Base-by-base conservation (phyloP, 202 grass and related monocot genomes). In the Digitaria exilis region DNA sequence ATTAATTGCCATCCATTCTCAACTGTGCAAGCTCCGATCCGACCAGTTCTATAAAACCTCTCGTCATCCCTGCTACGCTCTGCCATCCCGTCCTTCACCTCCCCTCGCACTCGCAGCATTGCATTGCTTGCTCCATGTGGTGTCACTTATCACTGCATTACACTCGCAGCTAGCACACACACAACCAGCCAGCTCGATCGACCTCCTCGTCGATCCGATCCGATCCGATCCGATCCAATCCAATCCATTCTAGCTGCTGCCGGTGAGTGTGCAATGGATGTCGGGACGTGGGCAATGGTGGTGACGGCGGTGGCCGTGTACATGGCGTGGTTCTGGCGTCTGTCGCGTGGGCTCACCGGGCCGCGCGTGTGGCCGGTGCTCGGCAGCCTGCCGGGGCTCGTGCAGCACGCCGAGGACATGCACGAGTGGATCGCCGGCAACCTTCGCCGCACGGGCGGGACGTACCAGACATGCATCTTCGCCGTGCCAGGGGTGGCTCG, bases 381-480 rank as follows among this genome's bases (percentile, higher is more conserved):
- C 42, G 95, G 95, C 61, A 94, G 92, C 82, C 82, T 97, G 18
- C 95, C 95, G 2, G 95, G 90, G 26, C 88, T 97, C 65, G 88
- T 97, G 75, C 95, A 88, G 75, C 90, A 97, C 71, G 84, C 92
- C 3, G 90, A 97, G 90, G 80, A 83, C 76, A 97, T 97, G 95
- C 95, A 97, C 76, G 95, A 97, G 77, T 97, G 95, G 95, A 97
- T 97, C 66, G 67, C 73, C 0, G 81, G 42, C 63, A 97, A 97
- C 92, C 90, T 98, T 22, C 90, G 82, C 5, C 78, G 79, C 41
- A 46, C 90, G 1, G 87, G 84, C 0, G 89, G 90, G 71, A 98
- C 95, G 1, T 98, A 98, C 84, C 95, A 98, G 86, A 98, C 95
- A n/a, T 98, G 95, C 84, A 98, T 95, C 76, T 98, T 94, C 84